phyloP scores from a whole-genome alignment of 345 rosid species.

The Populus tremula region DNA sequence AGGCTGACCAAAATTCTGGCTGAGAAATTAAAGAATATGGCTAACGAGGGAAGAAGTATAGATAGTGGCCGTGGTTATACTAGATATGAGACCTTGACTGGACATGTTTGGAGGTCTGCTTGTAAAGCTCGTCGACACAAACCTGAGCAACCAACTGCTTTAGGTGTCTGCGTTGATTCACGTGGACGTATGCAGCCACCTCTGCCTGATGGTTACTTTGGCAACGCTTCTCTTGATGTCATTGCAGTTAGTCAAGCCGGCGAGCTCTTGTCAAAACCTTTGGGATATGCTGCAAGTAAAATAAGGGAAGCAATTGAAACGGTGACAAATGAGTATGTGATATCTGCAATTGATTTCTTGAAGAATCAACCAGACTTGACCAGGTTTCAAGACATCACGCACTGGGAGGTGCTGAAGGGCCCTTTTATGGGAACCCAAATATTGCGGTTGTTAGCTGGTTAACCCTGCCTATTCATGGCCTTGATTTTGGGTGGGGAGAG shows the following conservation, averaged over 20 bases:
- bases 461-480: slow-evolving; percentile 47
- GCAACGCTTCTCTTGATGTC: slow-evolving; percentile 47
- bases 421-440: slow-evolving; percentile 64
- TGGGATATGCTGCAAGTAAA: slow-evolving; percentile 37
- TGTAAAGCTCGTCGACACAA: slow-evolving; percentile 40
- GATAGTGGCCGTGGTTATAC: slow-evolving; percentile 34
- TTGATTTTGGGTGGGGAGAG: slow-evolving; percentile 67
- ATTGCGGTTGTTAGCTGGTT: slow-evolving; percentile 61
- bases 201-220: slow-evolving; percentile 32
- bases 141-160: slow-evolving; percentile 45
- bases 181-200: slow-evolving; percentile 46
- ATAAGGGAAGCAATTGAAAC: slow-evolving; percentile 43
- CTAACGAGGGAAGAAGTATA: slow-evolving; percentile 20
- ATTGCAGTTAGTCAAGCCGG: slow-evolving; percentile 40
- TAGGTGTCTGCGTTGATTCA: slow-evolving; percentile 43
- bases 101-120: slow-evolving; percentile 38
- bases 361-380: slow-evolving; percentile 43
- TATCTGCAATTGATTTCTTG: slow-evolving; percentile 39
- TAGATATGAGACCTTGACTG: slow-evolving; percentile 37
- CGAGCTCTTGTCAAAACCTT: slow-evolving; percentile 35
- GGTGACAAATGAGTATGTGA: slow-evolving; percentile 39
- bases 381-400: slow-evolving; percentile 54
- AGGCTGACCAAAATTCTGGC: slow-evolving; percentile 43
- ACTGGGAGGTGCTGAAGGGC: slow-evolving; percentile 40
- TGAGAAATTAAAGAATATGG: slow-evolving; percentile 42